A percentile compares a stretch with the other conserved stretches of the same genome.
Conservation (phyloP, 768 basidiomycete genomes). For the Pleurotus tuber-regium region DNA sequence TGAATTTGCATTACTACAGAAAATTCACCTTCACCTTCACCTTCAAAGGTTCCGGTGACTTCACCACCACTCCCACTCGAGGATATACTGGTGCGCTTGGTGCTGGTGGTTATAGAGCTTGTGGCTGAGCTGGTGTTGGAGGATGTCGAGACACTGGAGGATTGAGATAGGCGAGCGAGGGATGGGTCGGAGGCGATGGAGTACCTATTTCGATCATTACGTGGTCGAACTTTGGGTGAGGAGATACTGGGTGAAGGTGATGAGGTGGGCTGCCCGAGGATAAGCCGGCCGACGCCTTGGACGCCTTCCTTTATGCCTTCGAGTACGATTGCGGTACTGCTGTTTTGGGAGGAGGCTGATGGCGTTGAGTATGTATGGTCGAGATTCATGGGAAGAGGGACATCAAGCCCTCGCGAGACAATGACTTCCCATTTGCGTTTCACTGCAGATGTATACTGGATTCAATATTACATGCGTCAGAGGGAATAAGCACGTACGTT, state of each 20-base stretch:
- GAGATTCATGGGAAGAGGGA: constrained; percentile 15
- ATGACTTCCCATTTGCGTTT: constrained; percentile 87
- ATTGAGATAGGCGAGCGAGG: constrained; percentile 19
- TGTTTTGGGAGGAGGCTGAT: constrained; percentile 14
- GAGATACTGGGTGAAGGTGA: constrained; percentile 19
- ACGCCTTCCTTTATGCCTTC: constrained; percentile 69
- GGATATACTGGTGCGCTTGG: constrained; percentile 12
- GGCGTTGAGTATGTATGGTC: constrained; percentile 16
- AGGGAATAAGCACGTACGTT: constrained; percentile 40
- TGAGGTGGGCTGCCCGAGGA: constrained; percentile 26
- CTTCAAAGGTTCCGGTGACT: too few species aligned
- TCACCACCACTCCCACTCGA: constrained; percentile 22
- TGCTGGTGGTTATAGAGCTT: constrained; percentile 13
- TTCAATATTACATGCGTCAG: not conserved
- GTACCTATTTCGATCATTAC: not conserved
- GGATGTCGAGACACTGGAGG: constrained; percentile 1
- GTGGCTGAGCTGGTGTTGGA: constrained; percentile 17
- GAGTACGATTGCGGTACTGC: constrained; percentile 33
- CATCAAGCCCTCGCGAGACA: constrained; percentile 59
- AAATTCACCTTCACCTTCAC: constrained; percentile 22
- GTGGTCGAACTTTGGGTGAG: constrained; percentile 12
- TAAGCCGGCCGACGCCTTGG: constrained; percentile 52
- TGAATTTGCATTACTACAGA: constrained; percentile 42
- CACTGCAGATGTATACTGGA: constrained; percentile 36
- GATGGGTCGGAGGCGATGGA: constrained; percentile 11